Evolutionary conservation across 306 rosid genomes (phyloP), one percentile per base, ranked within the genome.

Genomic region (Herpetospermum pedunculosum): DNA sequence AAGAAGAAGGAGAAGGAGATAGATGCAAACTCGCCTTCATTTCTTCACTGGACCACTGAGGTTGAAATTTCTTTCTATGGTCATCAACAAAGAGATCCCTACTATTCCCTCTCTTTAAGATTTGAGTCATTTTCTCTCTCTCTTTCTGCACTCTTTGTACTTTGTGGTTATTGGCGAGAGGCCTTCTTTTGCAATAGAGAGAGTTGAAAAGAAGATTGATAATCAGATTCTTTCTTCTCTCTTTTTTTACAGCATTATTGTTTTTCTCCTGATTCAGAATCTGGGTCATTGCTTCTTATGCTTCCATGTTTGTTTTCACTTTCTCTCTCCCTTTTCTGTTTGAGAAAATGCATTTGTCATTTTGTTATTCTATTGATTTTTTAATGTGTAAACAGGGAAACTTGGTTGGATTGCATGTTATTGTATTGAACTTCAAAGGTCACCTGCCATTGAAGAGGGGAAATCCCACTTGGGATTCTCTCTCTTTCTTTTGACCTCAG

Each of bases 401-500:
- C 14, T 23, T 41, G 21, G 35, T 37, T 40, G 72, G 54, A 69
- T 44, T 44, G 54, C 73, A 69, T 69, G 73, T 26, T 38, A 25
- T 69, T 69, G 25, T 44, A 21, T 69, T 15, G 55, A 69, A 69
- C 54, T 69, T 69, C 35, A 67, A 67, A 67, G 9, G 11, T 41
- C 18, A 60, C 29, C 70, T 63, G 18, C 47, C 47, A 37, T 63
- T 63, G 16, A 48, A 44, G 70, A 32, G 37, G 70, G 50, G 10
- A 65, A 65, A 65, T 65, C 72, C 72, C 52, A 40, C 0, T 26
- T 14, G 32, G 26, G 69, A 15, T n/a, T 60, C 70, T n/a, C 47
- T 63, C 21, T 59, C 19, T 38, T 19, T 67, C 60, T 82, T 77
- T 79, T 69, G 53, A 76, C 73, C 63, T 32, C 46, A 76, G 47